phyloP scores from a whole-genome alignment of 306 rosid genomes.

The Pterocarpus macrocarpus region DNA sequence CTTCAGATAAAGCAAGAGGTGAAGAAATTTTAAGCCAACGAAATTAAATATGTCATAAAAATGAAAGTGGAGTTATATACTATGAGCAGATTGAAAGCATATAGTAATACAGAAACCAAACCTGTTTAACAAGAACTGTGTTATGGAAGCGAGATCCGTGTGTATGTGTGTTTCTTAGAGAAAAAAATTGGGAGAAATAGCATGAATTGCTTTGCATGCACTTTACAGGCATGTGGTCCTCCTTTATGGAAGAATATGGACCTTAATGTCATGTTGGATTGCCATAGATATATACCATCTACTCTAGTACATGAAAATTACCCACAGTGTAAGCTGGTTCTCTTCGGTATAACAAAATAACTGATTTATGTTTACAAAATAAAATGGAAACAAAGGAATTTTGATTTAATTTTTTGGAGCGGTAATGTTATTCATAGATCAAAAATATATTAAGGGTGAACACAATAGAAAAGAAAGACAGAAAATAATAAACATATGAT shows the following conservation, averaged over 20 bases:
- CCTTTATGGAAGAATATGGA: not conserved
- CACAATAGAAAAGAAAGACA: no score
- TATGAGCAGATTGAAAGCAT: not conserved
- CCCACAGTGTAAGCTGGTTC: no score
- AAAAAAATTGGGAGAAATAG: no score
- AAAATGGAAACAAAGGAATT: not conserved
- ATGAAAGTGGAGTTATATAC: no score
- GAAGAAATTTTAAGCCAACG: not conserved
- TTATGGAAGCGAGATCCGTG: no score
- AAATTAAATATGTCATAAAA: not conserved
- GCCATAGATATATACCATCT: not conserved
- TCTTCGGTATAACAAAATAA: not conserved
- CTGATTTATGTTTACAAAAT: not conserved
- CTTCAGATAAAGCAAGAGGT: not conserved
- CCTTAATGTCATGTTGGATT: not conserved
- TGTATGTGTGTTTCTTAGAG: no score
- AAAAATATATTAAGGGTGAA: no score
- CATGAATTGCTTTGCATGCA: not conserved
- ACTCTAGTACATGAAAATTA: not conserved
- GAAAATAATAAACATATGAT: no score
- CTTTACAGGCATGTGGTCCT: constrained; percentile 5
- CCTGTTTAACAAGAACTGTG: not conserved
- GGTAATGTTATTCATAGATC: no score
- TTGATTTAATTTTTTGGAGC: not conserved
- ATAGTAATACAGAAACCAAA: not conserved